phyloP scores from a whole-genome alignment of 495 filamentous ascomycete species.

The Penicillium egyptiacum region DNA sequence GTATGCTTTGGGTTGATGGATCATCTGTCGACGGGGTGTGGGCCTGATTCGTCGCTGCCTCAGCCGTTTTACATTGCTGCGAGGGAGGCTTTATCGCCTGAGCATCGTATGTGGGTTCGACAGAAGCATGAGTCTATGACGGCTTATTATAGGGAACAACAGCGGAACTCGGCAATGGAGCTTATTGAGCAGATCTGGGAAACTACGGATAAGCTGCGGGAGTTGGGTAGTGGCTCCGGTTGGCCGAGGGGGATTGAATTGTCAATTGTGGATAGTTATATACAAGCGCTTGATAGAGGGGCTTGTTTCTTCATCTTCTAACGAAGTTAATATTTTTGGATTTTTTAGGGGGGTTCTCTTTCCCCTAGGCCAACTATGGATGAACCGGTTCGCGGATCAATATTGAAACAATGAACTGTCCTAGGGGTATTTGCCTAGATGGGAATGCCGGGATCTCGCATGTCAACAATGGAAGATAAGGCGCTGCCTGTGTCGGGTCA shows the following conservation, averaged over 20 bases:
- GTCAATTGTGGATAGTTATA: conserved; percentile 15
- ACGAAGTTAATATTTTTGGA: conserved; percentile 4
- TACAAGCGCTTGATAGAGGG: conserved; percentile 21
- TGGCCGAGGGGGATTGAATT: conserved; percentile 2
- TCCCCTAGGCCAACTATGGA: neutral
- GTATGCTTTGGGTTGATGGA: conserved; percentile 32
- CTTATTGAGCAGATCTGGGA: conserved; percentile 29
- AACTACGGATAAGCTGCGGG: conserved; percentile 15
- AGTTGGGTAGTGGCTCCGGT: neutral
- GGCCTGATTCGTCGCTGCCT: conserved; percentile 31
- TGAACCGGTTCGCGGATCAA: neutral
- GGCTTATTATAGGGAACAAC: conserved; percentile 31
- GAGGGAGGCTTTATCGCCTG: conserved; percentile 22
- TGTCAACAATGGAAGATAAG: conserved; percentile 1
- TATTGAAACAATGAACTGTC: neutral
- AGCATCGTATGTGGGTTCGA: conserved; percentile 28
- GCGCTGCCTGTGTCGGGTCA: neutral
- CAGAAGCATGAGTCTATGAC: conserved; percentile 34
- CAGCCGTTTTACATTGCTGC: conserved; percentile 33
- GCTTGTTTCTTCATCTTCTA: conserved; percentile 32
- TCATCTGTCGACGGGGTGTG: conserved; percentile 28
- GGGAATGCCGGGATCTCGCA: conserved; percentile 8
- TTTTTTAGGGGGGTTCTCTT: neutral
- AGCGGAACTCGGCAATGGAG: conserved; percentile 29
- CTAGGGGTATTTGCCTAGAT: conserved; percentile 10